Conservation (phyloP, 345 rosid genomes). For the Arabidopsis thaliana region TAIR10.1 NC_003070.9:7518501-7519000, state of each 20-base stretch:
- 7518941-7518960: neutral
- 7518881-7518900: neutral
- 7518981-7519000: neutral
- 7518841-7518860: neutral
- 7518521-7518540: conserved; percentile 12
- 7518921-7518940: neutral
- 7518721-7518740: conserved; percentile 5
- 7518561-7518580: conserved; percentile 39
- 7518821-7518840: neutral
- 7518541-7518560: conserved; percentile 32
- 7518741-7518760: neutral
- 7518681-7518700: conserved; percentile 34
- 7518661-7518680: conserved; percentile 28
- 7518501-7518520: neutral
- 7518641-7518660: conserved; percentile 32
- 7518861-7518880: neutral
- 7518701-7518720: conserved; percentile 6
- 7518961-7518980: neutral
- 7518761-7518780: neutral
- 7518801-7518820: neutral
- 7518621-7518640: conserved; percentile 22
- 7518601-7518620: conserved; percentile 31
- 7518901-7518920: neutral
- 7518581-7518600: conserved; percentile 28
- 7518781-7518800: neutral